Evolutionary conservation across 1,284 basidiomycete genomes (phyloP), one percentile per base, ranked within the genome.

Genomic region (Xerocomus nothofagi): DNA sequence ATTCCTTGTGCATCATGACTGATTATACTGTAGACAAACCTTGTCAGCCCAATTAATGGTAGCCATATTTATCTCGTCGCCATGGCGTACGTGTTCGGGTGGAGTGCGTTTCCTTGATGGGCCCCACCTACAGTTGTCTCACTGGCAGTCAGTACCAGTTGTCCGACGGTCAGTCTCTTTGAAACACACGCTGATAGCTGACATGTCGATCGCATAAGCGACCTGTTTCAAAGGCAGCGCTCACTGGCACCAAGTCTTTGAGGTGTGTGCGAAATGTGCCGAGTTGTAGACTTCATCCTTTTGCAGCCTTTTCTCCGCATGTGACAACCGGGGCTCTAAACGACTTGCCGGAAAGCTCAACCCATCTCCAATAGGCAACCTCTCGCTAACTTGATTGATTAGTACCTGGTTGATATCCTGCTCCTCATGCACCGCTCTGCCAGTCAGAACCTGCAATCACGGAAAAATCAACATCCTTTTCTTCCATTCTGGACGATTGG

Each of bases 391-490:
- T 41, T 38, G 32, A 52, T 47, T 50, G 47, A 49, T 52, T n/a
- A n/a, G 61, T 64, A 51, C 63, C 61, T 66, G 54, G 59, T 45
- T 41, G 47, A 51, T 32, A 44, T 55, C 49, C 60, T 63, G 44
- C 11, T 54, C 52, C 48, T 34, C 30, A 37, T 29, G 42, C 55
- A 59, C 51, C 34, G 58, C 49, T 53, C 52, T 40, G 29, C 23
- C 45, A 40, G 48, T 43, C 42, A 23, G 48, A 33, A 32, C 34
- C 17, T 41, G 39, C 37, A 43, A 48, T 49, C 36, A 37, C 38
- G 49, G 53, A 26, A 40, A 37, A 37, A 34, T 26, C 30, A 37
- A 12, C 47, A 23, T 36, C 31, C 32, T 15, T 40, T 52, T 43
- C 44, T 30, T 48, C 38, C 20, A 20, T 38, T 11, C 12, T 33